Conservation (phyloP, 371 early-diverging fungal species). For the Mucor plumbeus region DNA sequence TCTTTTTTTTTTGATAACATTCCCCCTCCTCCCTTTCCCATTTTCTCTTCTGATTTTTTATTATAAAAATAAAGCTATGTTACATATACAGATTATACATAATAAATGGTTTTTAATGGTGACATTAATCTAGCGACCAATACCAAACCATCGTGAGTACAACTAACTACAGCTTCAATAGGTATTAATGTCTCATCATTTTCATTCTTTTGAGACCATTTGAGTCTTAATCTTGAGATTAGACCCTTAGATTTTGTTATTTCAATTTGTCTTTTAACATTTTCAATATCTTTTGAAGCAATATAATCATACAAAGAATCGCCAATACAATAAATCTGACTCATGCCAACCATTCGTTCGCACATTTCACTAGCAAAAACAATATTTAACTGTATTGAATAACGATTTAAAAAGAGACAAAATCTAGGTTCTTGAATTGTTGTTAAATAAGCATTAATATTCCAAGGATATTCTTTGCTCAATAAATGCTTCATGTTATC, state of each 20-base stretch:
- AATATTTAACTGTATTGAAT: conserved; percentile 8
- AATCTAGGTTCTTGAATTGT: conserved; percentile 28
- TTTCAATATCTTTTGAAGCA: background rate
- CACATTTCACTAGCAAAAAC: conserved; percentile 29
- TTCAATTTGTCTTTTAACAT: conserved; percentile 19
- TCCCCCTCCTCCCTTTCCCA: background rate
- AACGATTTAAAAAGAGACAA: conserved; percentile 29
- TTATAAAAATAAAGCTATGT: too few species aligned
- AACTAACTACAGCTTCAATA: conserved; percentile 45
- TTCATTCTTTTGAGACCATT: conserved; percentile 9
- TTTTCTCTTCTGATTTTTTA: background rate
- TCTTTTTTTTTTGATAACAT: background rate
- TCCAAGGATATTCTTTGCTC: conserved; percentile 28
- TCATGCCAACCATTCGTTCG: conserved; percentile 10
- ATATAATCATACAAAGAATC: conserved; percentile 19
- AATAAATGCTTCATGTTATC: conserved; percentile 23
- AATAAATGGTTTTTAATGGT: background rate
- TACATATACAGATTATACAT: background rate
- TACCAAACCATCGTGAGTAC: conserved; percentile 54
- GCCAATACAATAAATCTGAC: conserved; percentile 18
- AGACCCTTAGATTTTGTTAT: conserved; percentile 14
- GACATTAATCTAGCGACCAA: conserved; percentile 25
- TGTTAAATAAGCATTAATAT: conserved; percentile 17
- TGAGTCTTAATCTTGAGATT: conserved; percentile 17
- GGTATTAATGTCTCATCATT: background rate